Conservation (phyloP, 2,329 filamentous ascomycete species). For the Aschersonia sp. region DNA sequence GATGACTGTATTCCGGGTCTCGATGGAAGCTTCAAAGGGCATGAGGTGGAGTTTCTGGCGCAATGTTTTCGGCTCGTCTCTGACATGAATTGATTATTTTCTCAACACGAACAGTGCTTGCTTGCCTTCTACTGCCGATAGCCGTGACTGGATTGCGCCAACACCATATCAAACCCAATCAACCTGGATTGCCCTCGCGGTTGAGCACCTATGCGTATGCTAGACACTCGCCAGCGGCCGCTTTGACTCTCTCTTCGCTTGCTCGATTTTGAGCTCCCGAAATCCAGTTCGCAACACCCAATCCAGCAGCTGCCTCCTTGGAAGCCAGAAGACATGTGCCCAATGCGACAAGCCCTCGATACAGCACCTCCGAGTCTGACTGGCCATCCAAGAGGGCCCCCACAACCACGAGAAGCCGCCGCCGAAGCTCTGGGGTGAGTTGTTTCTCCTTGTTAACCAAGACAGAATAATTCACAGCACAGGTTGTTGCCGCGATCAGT, state of each 20-base stretch:
- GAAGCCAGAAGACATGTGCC: conserved; percentile 56
- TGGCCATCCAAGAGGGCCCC: conserved; percentile 48
- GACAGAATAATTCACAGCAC: conserved; percentile 75
- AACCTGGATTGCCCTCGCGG: too few relatives aligned
- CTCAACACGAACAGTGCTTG: too few relatives aligned
- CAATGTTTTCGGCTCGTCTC: background rate
- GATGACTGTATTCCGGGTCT: background rate
- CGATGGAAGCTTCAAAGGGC: too few relatives aligned
- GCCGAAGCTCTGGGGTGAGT: conserved; percentile 16
- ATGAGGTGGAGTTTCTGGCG: background rate
- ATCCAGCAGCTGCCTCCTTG: conserved; percentile 24
- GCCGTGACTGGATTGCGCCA: too few relatives aligned
- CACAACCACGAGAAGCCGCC: conserved; percentile 42
- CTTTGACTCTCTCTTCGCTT: conserved; percentile 31
- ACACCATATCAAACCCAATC: too few relatives aligned
- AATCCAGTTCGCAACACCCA: conserved; percentile 26
- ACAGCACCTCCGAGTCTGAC: conserved; percentile 69
- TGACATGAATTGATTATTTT: too few relatives aligned
- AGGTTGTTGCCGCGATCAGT: conserved; percentile 65
- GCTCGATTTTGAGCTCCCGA: conserved; percentile 26
- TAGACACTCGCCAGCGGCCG: conserved; percentile 31
- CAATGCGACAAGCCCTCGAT: conserved; percentile 65
- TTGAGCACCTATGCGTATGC: background rate
- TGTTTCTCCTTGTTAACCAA: conserved; percentile 38
- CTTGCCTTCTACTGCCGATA: background rate